These are phyloP conservation scores for Plasmodium sp. DNA, from an alignment of 169 alveolate species.

Conservation along the genomic window DNA sequence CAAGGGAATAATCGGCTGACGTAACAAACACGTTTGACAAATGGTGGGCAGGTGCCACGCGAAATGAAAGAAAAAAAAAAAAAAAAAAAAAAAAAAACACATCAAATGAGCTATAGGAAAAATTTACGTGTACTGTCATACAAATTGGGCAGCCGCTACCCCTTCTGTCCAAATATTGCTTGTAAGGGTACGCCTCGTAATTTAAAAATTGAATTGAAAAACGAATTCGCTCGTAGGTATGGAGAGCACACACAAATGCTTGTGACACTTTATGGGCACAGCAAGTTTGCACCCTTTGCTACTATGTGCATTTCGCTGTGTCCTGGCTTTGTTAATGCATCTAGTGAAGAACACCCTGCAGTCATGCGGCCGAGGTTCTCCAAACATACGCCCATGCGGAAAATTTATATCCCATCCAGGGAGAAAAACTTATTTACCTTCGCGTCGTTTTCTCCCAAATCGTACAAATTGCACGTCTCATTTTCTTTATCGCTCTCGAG, in stretches of 20 bases:
- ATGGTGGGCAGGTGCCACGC: background rate
- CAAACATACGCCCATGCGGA: background rate
- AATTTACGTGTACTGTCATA: background rate
- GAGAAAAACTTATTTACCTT: conserved; percentile 42
- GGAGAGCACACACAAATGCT: background rate
- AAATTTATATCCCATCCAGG: conserved; percentile 3
- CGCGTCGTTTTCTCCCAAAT: conserved; percentile 10
- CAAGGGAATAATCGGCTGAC: background rate
- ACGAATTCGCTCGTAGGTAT: background rate
- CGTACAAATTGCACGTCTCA: conserved; percentile 8
- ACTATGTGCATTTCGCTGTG: background rate
- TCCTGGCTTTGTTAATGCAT: background rate
- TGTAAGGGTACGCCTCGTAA: background rate
- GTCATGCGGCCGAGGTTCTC: background rate
- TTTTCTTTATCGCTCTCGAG: conserved; percentile 43
- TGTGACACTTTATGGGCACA: background rate
- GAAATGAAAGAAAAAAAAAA: background rate
- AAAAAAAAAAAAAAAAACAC: background rate
- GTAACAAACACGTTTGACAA: background rate
- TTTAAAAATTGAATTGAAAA: background rate
- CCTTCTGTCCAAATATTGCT: background rate
- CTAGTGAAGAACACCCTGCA: background rate
- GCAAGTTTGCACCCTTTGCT: background rate
- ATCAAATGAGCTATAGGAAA: background rate
- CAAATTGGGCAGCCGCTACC: background rate